Conservation (phyloP, 2,329 filamentous ascomycete species). For the Neodidymelliopsis sp. region DNA sequence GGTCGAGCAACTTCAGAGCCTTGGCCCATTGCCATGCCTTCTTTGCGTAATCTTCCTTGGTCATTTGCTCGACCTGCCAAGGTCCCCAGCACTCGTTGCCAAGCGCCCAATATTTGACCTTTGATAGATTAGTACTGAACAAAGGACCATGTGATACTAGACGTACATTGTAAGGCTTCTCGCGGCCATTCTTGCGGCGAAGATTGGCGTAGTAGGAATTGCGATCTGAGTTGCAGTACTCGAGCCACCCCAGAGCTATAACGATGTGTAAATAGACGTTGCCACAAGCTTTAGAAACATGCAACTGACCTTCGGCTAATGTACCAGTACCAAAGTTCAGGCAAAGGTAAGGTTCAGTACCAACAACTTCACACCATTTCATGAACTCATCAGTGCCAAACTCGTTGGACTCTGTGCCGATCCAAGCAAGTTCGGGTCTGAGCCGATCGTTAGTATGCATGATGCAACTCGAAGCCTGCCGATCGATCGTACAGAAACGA, state of each 20-base stretch:
- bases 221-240: slow-evolving; percentile 82
- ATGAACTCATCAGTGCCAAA: slow-evolving; percentile 90
- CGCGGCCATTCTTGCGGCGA: slow-evolving; percentile 75
- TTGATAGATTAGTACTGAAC: slow-evolving; percentile 4
- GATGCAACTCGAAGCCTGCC: not conserved
- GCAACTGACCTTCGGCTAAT: slow-evolving; percentile 59
- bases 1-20: slow-evolving; percentile 74
- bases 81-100: slow-evolving; percentile 77
- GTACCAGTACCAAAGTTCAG: slow-evolving; percentile 81
- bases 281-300: not conserved
- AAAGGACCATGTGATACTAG: too few relatives aligned
- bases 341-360: slow-evolving; percentile 79
- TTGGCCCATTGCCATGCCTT: slow-evolving; percentile 76
- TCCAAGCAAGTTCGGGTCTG: slow-evolving; percentile 80
- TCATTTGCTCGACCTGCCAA: slow-evolving; percentile 73
- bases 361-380: slow-evolving; percentile 76
- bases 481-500: not conserved
- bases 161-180: slow-evolving; percentile 74
- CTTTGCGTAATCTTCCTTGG: slow-evolving; percentile 73
- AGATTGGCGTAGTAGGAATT: slow-evolving; percentile 85
- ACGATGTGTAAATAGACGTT: slow-evolving; percentile 37
- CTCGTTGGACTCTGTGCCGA: slow-evolving; percentile 76
- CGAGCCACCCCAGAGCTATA: slow-evolving; percentile 75
- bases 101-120: slow-evolving; percentile 83
- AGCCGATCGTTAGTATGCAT: slow-evolving; percentile 13